Base-by-base conservation (phyloP, 768 basidiomycete genomes). In the Trametes sanguinea region DNA sequence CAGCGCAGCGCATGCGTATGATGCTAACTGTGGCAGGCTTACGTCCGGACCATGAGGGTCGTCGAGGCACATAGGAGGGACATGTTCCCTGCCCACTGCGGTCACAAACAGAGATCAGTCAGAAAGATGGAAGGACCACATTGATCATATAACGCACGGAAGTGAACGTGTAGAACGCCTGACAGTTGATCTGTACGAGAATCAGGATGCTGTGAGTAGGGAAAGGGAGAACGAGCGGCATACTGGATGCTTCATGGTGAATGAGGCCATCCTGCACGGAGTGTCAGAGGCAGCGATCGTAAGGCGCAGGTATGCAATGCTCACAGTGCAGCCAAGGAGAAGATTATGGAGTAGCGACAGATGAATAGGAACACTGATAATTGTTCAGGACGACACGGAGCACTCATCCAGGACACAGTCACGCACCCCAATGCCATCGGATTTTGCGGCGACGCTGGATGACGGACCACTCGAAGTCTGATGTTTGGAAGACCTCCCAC, bases 21-120 rank as follows among this genome's bases (percentile, higher is more conserved):
- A 22, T 22, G 22, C 22, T 22, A 22, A 22, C 22, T 22, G 22
- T 22, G 22, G 22, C 22, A 22, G 43, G 67, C 81, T 61, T 68
- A 88, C 87, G 87, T 88, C 71, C 88, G 79, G 52, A 89, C 77
- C 85, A 88, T 86, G 43, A 90, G 77, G 32, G 85, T 87, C 0
- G 86, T 88, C 14, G 85, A 86, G 8, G 85, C 83, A 62, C 81
- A 81, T n/a, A 85, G 76, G 42, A 88, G 84, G 5, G 85, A 75
- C 82, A 86, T 82, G 62, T 86, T 87, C 53, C 85, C 85, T 13
- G 84, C 78, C 80, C 81, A 82, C 86, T 88, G 54, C 11, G 7
- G 43, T 13, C 17, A 14, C 22, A 5, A 11, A 51, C 27, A 60
- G 51, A 44, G 29, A 29, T 33, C 13, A 16, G 5, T 9, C 22